Evolutionary conservation across 805 yeast genomes (phyloP).

Genomic region (Kodamaea leandrae): DNA sequence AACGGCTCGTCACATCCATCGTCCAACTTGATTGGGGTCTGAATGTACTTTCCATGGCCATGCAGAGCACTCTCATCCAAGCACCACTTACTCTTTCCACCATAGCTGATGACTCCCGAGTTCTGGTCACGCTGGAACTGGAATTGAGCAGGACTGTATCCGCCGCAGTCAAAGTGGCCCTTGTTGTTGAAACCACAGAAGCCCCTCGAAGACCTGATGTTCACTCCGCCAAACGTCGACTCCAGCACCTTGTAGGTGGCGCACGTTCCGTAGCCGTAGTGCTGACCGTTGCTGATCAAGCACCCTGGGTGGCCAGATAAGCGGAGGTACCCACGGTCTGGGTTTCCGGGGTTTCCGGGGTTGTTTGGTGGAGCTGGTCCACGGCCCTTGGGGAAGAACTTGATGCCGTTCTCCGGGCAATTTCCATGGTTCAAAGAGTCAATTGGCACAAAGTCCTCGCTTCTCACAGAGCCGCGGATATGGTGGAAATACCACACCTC

Average conservation of each 20-base stretch:
- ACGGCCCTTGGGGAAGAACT: slow-evolving; percentile 64
- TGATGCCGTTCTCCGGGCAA: slow-evolving; percentile 71
- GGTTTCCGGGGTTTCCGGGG: slow-evolving; percentile 11
- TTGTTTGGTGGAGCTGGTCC: slow-evolving; percentile 7
- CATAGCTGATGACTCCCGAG: slow-evolving; percentile 50
- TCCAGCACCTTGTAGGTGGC: slow-evolving; percentile 64
- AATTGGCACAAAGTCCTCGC: slow-evolving; percentile 28
- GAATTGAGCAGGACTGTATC: slow-evolving; percentile 28
- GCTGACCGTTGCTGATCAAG: slow-evolving; percentile 79
- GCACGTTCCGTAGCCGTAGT: slow-evolving; percentile 82
- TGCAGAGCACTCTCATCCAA: slow-evolving; percentile 19
- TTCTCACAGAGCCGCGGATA: slow-evolving; percentile 20
- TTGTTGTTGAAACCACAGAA: slow-evolving; percentile 49
- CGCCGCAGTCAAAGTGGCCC: slow-evolving; percentile 16
- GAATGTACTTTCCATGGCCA: slow-evolving; percentile 23
- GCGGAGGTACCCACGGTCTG: slow-evolving; percentile 37
- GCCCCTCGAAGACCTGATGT: slow-evolving; percentile 68
- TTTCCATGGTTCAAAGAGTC: slow-evolving; percentile 49
- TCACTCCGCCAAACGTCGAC: slow-evolving; percentile 71
- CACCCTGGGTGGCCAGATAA: slow-evolving; percentile 62
- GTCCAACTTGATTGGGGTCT: slow-evolving; percentile 21
- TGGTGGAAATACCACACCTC: slow-evolving; percentile 29
- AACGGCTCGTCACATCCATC: slow-evolving; percentile 19
- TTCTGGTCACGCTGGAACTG: slow-evolving; percentile 58
- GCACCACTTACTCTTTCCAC: slow-evolving; percentile 64